A percentile compares a stretch with the other conserved stretches of the same genome.
phyloP scores from a whole-genome alignment of 441 rosid species.

The Erodium moschatum region DNA sequence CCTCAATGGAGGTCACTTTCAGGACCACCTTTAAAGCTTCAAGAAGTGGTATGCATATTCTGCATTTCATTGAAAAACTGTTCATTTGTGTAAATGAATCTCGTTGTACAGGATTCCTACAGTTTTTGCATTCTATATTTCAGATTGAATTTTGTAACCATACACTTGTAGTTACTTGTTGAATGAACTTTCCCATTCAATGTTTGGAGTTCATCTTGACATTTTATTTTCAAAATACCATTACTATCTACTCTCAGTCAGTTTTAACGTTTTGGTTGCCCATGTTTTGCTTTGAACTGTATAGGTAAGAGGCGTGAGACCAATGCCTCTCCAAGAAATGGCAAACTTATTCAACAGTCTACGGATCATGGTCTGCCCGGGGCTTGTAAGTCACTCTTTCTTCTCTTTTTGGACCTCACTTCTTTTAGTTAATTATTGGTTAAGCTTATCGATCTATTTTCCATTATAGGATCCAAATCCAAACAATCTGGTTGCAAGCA shows the following conservation, averaged over 20 bases:
- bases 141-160: background rate
- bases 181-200: background rate
- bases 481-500: constrained; percentile 82
- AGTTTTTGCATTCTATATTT: too few relatives aligned
- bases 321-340: constrained; percentile 77
- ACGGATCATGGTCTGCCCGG: constrained; percentile 65
- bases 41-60: constrained; percentile 83
- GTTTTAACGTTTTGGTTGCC: background rate
- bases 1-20: constrained; percentile 95
- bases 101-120: too few relatives aligned
- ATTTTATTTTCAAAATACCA: background rate
- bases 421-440: constrained; percentile 10
- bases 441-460: constrained; percentile 11
- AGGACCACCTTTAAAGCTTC: constrained; percentile 97
- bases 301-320: constrained; percentile 92
- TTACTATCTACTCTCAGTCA: background rate
- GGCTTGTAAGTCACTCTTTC: constrained; percentile 53
- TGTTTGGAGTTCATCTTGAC: too few relatives aligned
- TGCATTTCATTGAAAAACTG: background rate
- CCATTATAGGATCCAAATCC: constrained; percentile 89
- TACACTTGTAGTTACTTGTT: background rate
- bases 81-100: too few relatives aligned
- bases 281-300: constrained; percentile 16
- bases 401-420: constrained; percentile 9
- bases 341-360: constrained; percentile 68